phyloP scores from a whole-genome alignment of 345 rosid genomes.

The Populus nigra region DNA sequence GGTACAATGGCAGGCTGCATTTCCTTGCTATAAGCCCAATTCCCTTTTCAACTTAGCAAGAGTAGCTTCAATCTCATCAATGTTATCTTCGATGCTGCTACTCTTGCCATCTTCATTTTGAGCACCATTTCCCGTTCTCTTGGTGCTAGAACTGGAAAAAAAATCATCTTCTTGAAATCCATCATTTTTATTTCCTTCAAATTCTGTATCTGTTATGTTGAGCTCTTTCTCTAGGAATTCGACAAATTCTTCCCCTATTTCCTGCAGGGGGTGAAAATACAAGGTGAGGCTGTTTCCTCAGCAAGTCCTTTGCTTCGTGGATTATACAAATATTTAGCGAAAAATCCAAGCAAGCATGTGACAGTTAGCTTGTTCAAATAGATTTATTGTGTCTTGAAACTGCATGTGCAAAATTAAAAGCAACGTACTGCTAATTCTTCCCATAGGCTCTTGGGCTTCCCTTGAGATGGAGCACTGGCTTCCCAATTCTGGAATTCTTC shows the following conservation, averaged over 20 bases:
- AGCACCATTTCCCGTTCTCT: constrained; percentile 26
- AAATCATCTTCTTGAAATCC: constrained; percentile 22
- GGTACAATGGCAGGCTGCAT: background rate
- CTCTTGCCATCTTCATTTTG: constrained; percentile 34
- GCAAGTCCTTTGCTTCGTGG: background rate
- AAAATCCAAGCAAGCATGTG: background rate
- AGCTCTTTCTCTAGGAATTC: constrained; percentile 89
- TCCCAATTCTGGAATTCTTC: constrained; percentile 91
- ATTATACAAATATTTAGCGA: background rate
- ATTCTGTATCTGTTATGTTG: constrained; percentile 56
- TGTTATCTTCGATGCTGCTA: constrained; percentile 62
- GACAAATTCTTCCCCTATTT: constrained; percentile 91
- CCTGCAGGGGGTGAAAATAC: constrained; percentile 38
- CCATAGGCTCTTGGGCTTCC: constrained; percentile 93
- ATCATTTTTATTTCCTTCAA: constrained; percentile 20
- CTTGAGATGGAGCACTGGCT: constrained; percentile 64
- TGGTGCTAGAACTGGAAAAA: constrained; percentile 24
- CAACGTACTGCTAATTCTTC: constrained; percentile 78
- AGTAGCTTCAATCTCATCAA: constrained; percentile 89
- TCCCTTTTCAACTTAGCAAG: constrained; percentile 81
- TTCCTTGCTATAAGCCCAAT: constrained; percentile 56
- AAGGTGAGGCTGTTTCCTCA: constrained; percentile 2
- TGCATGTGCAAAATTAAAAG: background rate
- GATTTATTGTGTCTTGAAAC: no score
- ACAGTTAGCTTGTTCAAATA: no score